phyloP scores from a whole-genome alignment of 176 grass and related monocot genomes.

The Chloris gayana region DNA sequence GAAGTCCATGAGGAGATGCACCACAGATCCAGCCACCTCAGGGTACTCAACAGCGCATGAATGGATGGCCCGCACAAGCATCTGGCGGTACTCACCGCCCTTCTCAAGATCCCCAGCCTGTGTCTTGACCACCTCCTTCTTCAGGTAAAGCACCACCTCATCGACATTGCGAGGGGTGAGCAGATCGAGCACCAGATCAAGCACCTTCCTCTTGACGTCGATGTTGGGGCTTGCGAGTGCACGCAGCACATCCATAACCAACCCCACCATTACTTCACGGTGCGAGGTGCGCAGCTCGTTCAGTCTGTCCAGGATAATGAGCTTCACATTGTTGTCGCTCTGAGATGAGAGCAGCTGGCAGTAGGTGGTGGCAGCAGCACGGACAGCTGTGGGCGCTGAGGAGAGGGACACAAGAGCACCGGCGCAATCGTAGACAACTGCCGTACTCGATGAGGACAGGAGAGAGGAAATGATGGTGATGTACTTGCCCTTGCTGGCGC shows the following conservation, averaged over 20 bases:
- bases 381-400: slow-evolving; percentile 67
- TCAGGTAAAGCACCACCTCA: slow-evolving; percentile 78
- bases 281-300: slow-evolving; percentile 52
- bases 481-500: slow-evolving; percentile 73
- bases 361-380: slow-evolving; percentile 68
- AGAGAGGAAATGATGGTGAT: slow-evolving; percentile 72
- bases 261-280: slow-evolving; percentile 68
- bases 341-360: slow-evolving; percentile 66
- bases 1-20: slow-evolving; percentile 91
- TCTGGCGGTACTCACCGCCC: slow-evolving; percentile 71
- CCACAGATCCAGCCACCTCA: slow-evolving; percentile 77
- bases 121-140: slow-evolving; percentile 86
- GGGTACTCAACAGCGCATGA: slow-evolving; percentile 72
- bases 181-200: slow-evolving; percentile 77
- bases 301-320: slow-evolving; percentile 69
- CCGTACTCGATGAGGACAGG: slow-evolving; percentile 41
- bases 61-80: slow-evolving; percentile 78
- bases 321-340: slow-evolving; percentile 83
- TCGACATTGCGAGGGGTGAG: slow-evolving; percentile 67
- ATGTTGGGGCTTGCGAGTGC: slow-evolving; percentile 65
- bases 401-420: slow-evolving; percentile 63
- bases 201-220: slow-evolving; percentile 63
- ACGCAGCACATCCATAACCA: slow-evolving; percentile 74
- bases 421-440: slow-evolving; percentile 72
- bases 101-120: slow-evolving; percentile 65